Evolutionary conservation across 257 asterid species (phyloP), one percentile per base, ranked within the genome.

Genomic region (Mentha longifolia): DNA sequence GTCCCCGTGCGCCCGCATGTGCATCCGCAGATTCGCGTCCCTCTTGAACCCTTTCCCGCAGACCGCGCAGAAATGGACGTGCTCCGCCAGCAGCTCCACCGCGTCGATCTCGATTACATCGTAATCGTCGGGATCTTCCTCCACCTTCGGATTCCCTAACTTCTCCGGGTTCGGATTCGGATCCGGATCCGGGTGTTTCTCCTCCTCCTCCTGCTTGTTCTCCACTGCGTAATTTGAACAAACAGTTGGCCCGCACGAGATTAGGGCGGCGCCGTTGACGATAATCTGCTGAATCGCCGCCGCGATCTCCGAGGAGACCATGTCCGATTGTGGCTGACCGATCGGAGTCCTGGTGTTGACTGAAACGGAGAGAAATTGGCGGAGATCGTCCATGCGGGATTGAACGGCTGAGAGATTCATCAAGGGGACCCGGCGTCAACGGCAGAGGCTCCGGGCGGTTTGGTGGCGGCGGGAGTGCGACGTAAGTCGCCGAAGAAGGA

Each of bases 11-110:
- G 99, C 97, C 59, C 99, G 71, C 98, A 94, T 94, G 64, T 94
- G 98, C 98, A 94, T 94, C 91, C 98, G 64, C 65, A 91, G 68
- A 84, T 94, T 94, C 19, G 98, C 98, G 71, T 94, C 98, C 20
- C 97, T 80, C 62, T 94, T 94, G 77, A 94, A 94, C n/a, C 96
- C 98, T 51, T 94, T 94, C 14, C 97, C 98, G 22, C 98, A 94
- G 33, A 86, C 79, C 71, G 89, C 92, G 46, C 98, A 94, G 46
- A 91, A 87, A 73, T 94, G 98, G 3, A 87, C 85, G 73, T 89
- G 97, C 80, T 94, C 97, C 11, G 97, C 95, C 63, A 94, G 51
- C 12, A 94, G 77, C 80, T 91, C 96, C 61, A 85, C 95, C 41
- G 96, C 86, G 22, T 93, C 98, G 35, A 89, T 79, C 80, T 91